Conservation (phyloP, 2,329 filamentous ascomycete genomes). For the Aspergillus versicolor region DNA sequence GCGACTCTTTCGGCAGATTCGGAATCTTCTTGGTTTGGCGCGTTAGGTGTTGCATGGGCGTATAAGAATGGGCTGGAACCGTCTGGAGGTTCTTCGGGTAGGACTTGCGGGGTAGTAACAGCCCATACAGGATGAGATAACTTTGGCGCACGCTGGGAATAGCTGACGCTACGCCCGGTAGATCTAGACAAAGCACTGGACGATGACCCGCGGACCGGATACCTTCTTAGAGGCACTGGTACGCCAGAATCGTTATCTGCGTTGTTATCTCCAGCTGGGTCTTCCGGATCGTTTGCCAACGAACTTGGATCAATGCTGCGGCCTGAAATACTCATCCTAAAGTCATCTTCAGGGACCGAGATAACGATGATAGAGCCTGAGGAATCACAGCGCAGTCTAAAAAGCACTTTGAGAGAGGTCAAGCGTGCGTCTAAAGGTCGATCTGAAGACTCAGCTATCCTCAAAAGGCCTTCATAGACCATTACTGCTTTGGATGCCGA, state of each 20-base stretch:
- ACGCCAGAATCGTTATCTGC: constrained; percentile 38
- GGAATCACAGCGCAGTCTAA: constrained; percentile 80
- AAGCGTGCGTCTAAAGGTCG: constrained; percentile 69
- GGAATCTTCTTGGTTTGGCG: constrained; percentile 28
- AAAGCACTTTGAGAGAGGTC: constrained; percentile 73
- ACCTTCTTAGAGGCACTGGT: constrained; percentile 27
- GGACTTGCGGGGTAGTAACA: constrained; percentile 53
- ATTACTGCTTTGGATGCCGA: constrained; percentile 64
- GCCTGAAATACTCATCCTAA: constrained; percentile 69
- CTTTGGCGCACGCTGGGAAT: constrained; percentile 34
- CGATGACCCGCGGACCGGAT: constrained; percentile 31
- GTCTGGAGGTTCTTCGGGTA: constrained; percentile 54
- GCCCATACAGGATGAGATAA: constrained; percentile 54
- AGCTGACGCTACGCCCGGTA: constrained; percentile 32
- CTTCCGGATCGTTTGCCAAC: constrained; percentile 44
- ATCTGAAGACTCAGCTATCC: constrained; percentile 59
- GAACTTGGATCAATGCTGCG: constrained; percentile 58
- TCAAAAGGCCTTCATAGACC: constrained; percentile 63
- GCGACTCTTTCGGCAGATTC: constrained; percentile 39
- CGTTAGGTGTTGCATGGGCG: constrained; percentile 45
- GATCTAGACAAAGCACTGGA: constrained; percentile 31
- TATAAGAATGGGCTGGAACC: constrained; percentile 52
- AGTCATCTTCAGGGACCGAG: constrained; percentile 67
- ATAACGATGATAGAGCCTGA: constrained; percentile 73
- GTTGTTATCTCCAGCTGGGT: constrained; percentile 35